These are phyloP conservation scores for Amanita pallidorosea DNA, from an alignment of 768 basidiomycete genomes.

Conservation along the genomic window DNA sequence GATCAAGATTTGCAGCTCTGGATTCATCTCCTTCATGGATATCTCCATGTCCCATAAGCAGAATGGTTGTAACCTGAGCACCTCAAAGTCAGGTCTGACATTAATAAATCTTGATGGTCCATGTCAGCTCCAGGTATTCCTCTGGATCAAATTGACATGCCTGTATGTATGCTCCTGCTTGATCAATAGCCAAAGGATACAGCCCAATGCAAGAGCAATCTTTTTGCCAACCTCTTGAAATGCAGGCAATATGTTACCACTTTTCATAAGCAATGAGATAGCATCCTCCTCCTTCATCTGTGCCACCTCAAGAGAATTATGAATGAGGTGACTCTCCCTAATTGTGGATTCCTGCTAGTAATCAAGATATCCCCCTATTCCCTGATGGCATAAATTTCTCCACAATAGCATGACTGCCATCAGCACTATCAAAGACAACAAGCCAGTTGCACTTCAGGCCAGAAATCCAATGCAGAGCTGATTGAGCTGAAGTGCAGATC, in stretches of 20 bases:
- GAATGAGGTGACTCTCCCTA: conserved; percentile 3
- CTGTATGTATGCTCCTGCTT: conserved; percentile 11
- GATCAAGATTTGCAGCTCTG: background rate
- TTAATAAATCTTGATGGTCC: conserved; percentile 1
- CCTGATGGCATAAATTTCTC: conserved; percentile 9
- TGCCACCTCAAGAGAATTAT: conserved; percentile 6
- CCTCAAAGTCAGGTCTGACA: conserved; percentile 6
- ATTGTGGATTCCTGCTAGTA: conserved; percentile 9
- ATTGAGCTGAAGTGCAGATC: background rate
- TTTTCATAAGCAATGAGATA: conserved; percentile 8
- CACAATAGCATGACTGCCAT: conserved; percentile 5
- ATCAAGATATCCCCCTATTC: conserved; percentile 9
- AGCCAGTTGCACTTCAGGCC: conserved; percentile 7
- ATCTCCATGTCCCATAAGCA: conserved; percentile 13
- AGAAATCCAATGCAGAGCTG: conserved; percentile 8
- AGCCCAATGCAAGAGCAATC: conserved; percentile 5
- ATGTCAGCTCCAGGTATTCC: conserved; percentile 8
- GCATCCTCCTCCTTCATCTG: conserved; percentile 11
- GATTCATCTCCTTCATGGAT: conserved; percentile 9
- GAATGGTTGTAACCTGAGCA: conserved; percentile 11
- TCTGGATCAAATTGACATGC: conserved; percentile 7
- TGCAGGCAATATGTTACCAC: conserved; percentile 1
- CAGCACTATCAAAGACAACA: conserved; percentile 13
- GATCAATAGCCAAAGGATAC: conserved; percentile 9
- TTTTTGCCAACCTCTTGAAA: background rate